These are phyloP conservation scores for Thozetella sp. DNA, from an alignment of 495 filamentous ascomycete species.

Conservation along the genomic window DNA sequence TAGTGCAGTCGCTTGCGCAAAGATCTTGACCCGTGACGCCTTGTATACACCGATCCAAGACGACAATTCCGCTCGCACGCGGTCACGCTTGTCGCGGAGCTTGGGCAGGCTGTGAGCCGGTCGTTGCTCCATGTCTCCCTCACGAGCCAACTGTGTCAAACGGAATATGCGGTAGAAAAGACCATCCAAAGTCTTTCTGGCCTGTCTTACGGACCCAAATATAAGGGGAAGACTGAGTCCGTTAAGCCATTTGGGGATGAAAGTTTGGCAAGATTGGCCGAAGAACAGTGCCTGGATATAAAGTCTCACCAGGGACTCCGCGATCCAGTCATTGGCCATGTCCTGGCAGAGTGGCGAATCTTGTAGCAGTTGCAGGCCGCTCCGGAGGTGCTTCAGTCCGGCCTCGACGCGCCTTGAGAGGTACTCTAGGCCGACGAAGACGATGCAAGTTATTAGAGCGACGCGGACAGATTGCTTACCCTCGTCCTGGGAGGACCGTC, in stretches of 20 bases:
- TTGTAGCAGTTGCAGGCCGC: slow-evolving; percentile 33
- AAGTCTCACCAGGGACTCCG: slow-evolving; percentile 34
- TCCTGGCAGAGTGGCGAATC: slow-evolving; percentile 14
- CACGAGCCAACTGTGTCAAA: neutral
- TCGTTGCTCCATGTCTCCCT: neutral
- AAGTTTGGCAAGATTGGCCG: slow-evolving; percentile 15
- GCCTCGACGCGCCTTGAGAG: slow-evolving; percentile 45
- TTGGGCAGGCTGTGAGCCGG: neutral
- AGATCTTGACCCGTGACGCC: slow-evolving; percentile 1
- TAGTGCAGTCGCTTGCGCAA: neutral
- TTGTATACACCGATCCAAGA: slow-evolving; percentile 23
- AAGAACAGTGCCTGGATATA: slow-evolving; percentile 35
- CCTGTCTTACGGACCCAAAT: neutral
- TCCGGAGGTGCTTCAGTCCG: slow-evolving; percentile 47
- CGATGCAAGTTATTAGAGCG: slow-evolving; percentile 54
- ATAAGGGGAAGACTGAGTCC: neutral
- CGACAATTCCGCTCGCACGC: slow-evolving; percentile 15
- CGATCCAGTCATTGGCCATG: slow-evolving; percentile 36
- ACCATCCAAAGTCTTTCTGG: neutral
- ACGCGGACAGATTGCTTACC: slow-evolving; percentile 28
- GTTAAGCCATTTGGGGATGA: neutral
- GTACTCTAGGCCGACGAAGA: slow-evolving; percentile 60
- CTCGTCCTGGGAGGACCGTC: slow-evolving; percentile 20
- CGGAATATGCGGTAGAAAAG: neutral
- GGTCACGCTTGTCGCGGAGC: slow-evolving; percentile 9